phyloP scores from a whole-genome alignment of 768 basidiomycete species.

The Russula griseocarnosa region DNA sequence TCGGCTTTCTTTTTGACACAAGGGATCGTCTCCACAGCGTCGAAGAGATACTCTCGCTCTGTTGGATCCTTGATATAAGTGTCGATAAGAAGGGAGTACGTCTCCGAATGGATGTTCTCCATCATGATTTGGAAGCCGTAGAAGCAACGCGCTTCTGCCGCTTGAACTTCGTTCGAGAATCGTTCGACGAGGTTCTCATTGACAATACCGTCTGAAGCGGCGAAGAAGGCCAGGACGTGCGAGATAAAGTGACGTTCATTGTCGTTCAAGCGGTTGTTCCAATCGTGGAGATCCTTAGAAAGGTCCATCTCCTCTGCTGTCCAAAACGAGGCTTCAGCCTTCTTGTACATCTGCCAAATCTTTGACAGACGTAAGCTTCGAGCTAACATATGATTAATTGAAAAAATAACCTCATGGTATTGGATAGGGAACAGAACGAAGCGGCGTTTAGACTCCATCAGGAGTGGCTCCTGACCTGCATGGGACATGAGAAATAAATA shows the following conservation, averaged over 20 bases:
- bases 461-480: constrained; percentile 71
- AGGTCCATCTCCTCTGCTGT: constrained; percentile 91
- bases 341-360: constrained; percentile 97
- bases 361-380: constrained; percentile 32
- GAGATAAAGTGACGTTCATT: constrained; percentile 88
- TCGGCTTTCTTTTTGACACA: constrained; percentile 90
- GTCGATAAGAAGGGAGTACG: constrained; percentile 93
- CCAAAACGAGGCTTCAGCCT: constrained; percentile 92
- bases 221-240: constrained; percentile 93
- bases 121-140: constrained; percentile 99
- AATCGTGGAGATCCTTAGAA: constrained; percentile 79
- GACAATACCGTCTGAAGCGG: constrained; percentile 93
- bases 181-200: constrained; percentile 95
- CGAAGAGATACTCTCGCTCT: constrained; percentile 78
- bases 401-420: constrained; percentile 69
- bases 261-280: constrained; percentile 74
- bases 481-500: not conserved
- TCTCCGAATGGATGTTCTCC: constrained; percentile 96
- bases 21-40: constrained; percentile 91
- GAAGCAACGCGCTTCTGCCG: constrained; percentile 90
- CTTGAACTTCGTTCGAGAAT: constrained; percentile 89
- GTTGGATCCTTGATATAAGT: constrained; percentile 83
- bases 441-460: constrained; percentile 69
- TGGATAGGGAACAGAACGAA: constrained; percentile 95
- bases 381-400: not conserved